Base-by-base conservation (phyloP, 495 filamentous ascomycete genomes). In the Hyaloscypha hepaticicola region DNA sequence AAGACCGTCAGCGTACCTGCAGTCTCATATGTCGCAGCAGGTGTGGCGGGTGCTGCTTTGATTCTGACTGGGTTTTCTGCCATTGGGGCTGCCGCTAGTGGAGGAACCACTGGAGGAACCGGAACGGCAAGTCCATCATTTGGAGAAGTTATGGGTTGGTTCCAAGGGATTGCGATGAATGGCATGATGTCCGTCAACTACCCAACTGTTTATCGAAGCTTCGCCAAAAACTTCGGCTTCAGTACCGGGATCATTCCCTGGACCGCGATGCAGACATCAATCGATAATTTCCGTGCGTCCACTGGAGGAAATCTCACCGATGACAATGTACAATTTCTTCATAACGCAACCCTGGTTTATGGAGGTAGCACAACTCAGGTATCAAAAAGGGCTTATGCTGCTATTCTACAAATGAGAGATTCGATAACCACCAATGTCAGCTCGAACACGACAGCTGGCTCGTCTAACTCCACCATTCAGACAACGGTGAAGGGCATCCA, bases 131-230 rank as follows among this genome's bases (percentile, higher is more conserved):
- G 91, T 67, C 95, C 95, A 9, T 90, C 86, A 53, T 97, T 97
- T 75, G 84, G 80, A 53, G 92, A 97, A 71, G 87, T 96, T 58
- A 85, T 97, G 73, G 86, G 87, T 55, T 94, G 89, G 84, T 97
- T 98, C 76, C 95, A 98, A 77, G 87, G 87, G 29, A 87, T 99
- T 76, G 93, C 95, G 22, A 89, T 93, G 79, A 97, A 93, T 73
- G 95, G 95, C 60, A 97, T 98, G 95, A 76, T 97, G 73, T 94
- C 89, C 66, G 92, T 93, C 69, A 84, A 87, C 68, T 92, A 96
- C 70, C 95, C 95, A 5, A 74, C 84, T 28, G 85, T 98, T 27
- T 98, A 98, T 76, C 82, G 85, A 63, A 93, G 87, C 72, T 99
- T 96, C 74, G 75, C 90, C 48, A 89, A 88, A 77, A 99, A 98